phyloP scores from a whole-genome alignment of 495 filamentous ascomycete species.

The Penicillium samsonianum region DNA sequence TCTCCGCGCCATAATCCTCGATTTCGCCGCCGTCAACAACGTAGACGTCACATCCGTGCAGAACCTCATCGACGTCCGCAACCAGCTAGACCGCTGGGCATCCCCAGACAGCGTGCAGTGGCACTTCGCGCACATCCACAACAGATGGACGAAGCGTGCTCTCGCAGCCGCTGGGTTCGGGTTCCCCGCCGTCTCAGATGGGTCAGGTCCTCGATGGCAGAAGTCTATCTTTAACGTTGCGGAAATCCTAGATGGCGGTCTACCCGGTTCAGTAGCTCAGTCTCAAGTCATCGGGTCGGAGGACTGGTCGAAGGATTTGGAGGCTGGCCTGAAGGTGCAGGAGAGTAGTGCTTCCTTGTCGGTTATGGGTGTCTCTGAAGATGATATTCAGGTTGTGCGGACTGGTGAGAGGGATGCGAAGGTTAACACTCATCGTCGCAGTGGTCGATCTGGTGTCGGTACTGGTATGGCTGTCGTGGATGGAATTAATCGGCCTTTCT shows the following conservation, averaged over 20 bases:
- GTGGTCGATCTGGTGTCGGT: conserved; percentile 58
- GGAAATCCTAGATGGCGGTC: conserved; percentile 64
- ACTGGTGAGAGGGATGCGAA: not conserved
- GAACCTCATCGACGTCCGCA: conserved; percentile 91
- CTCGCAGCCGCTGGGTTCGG: conserved; percentile 89
- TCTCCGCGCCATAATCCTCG: conserved; percentile 85
- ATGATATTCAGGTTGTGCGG: conserved; percentile 9
- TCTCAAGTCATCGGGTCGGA: not conserved
- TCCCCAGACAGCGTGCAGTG: conserved; percentile 82
- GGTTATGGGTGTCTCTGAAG: conserved; percentile 21
- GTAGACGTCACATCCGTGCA: conserved; percentile 91
- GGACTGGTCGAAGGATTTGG: conserved; percentile 42
- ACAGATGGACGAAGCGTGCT: conserved; percentile 92
- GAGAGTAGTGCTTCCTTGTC: conserved; percentile 1
- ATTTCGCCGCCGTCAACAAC: conserved; percentile 91
- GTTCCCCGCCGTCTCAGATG: conserved; percentile 50
- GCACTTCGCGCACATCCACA: conserved; percentile 90
- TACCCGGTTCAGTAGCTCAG: not conserved
- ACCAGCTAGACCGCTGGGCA: conserved; percentile 86
- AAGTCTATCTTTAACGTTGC: conserved; percentile 89
- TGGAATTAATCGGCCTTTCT: conserved; percentile 80
- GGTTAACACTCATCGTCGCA: conserved; percentile 15
- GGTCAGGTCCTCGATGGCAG: conserved; percentile 59
- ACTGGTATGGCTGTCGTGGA: conserved; percentile 25
- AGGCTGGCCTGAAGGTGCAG: conserved; percentile 37